Base-by-base conservation (phyloP, 805 yeast genomes). In the Wickerhamomyces xylosicus region DNA sequence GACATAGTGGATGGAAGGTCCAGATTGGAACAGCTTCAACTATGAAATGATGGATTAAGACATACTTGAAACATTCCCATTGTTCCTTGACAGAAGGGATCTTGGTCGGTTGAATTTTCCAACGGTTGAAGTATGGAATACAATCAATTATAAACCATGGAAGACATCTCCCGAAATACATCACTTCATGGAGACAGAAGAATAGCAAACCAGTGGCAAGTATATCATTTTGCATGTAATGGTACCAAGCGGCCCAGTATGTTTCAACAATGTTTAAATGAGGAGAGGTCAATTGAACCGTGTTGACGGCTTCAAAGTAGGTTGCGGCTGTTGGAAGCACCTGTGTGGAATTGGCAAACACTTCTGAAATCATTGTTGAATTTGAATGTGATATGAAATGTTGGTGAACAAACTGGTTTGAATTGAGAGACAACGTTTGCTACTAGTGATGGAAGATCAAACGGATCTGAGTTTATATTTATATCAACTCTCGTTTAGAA, bases 1-100 rank as follows among this genome's bases (percentile, higher is more conserved):
- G 76, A 65, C 96, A 85, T 56, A 90, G 64, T 45, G 96, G 95
- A 62, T 90, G 97, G 77, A 90, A 90, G 37, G 87, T 80, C 95
- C 96, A 90, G 49, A 90, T 92, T 41, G 97, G 97, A 45, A 92
- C 69, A 5, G 95, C 95, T 68, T 90, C 98, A 37, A 90, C 95
- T 46, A 90, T 62, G 61, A 87, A 79, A 65, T 90, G 98, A 3
- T 94, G 82, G 36, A 77, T 72, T 40, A 92, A 64, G 25, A 90
- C 97, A 21, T 83, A 67, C 61, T 85, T 83, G 50, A 85, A 68
- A 63, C 98, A 90, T 61, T 85, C 87, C 89, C 94, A 77, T 61
- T 90, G 97, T 64, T 90, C 96, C 57, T 72, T 71, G 43, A 73
- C 71, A 35, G 84, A 67, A 32, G 96, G 95, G 39, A 80, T 62